Base-by-base conservation (phyloP, 345 rosid species). In the Syzygium aqueum region DNA sequence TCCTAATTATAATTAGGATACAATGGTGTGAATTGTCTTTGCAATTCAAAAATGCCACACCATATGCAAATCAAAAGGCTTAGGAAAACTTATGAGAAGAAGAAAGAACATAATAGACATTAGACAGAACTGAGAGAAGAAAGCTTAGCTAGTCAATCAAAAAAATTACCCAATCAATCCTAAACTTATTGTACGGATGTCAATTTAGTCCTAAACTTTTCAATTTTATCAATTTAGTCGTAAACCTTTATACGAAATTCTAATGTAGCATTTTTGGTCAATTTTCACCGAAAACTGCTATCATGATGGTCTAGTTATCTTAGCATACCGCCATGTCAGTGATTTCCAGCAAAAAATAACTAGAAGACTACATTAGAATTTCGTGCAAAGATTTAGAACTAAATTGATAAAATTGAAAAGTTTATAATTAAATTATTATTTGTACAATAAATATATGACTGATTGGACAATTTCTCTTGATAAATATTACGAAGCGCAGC, bases 371-470 rank as follows among this genome's bases (percentile, higher is more conserved):
- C 0, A 0, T 50, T 50, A 11, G 3, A 50, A 50, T 50, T 50
- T 50, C 1, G 3, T 11, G 1, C 2, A 59, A 59, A 27, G 7
- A 11, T 59, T 59, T 59, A 25, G 11, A 7, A 59, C 7, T 59
- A 27, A 59, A 59, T 59, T 5, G 0, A 5, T 1, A 59, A 27
- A 25, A 59, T 25, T 25, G 5, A 1, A 59, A 11, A 59, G 0
- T 59, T 59, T 59, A 11, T 0, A 0, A 59, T 25, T 11, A 28
- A 59, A 59, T 59, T 59, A 0, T 11, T 25, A 27, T 59, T 0
- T 0, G 0, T 59, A 59, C 3, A 27, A 59, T 59, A 59, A 0
- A 1, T 25, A 27, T 59, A 25, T 27, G 12, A 25, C 7, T 59
- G 7, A 27, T 27, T 57, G 11, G 28, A 25, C 7, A 25, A 57